Base-by-base conservation (phyloP, 441 rosid genomes). In the Pelargonium australe region DNA sequence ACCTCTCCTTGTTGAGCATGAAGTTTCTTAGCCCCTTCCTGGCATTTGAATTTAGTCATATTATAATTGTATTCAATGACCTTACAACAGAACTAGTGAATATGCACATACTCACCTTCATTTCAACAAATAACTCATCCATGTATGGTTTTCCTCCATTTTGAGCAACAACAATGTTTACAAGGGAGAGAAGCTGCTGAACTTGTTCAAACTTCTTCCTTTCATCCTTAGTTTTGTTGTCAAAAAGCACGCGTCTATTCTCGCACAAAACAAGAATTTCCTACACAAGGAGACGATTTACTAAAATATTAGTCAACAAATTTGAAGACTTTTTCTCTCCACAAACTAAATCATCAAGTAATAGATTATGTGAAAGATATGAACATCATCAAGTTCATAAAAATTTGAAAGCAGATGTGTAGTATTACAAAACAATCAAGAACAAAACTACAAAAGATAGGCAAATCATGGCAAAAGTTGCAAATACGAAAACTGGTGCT, bases 81-180 rank as follows among this genome's bases (percentile, higher is more conserved):
- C 14, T 5, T 10, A 17, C n/a, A 13, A 5, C 53, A 2, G 16
- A 41, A 65, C 57, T 6, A 16, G 5, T 6, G 17, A 40, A 3
- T 13, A 14, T 44, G 17, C 17, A 65, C 67, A 37, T 25, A 75
- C 77, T n/a, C 12, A 49, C 57, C 77, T 67, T 62, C 68, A 75
- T 60, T 40, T 75, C 78, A 40, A 20, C 64, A 41, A 75, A 75
- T 41, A 70, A 51, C 55, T 75, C 68, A 67, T 75, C 71, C 11
- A 74, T 67, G 51, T 66, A 75, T 17, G 78, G 77, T 34, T 75
- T 70, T 62, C 78, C 74, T 41, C 55, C 74, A 75, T 75, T 75
- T 40, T 70, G 71, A 13, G 16, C 11, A 12, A 70, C 45, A 51
- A 75, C 71, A 13, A 7, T 14, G 20, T 67, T 70, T 25, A 75